Evolutionary conservation across 176 grass and related monocot species (phyloP).

Genomic region (Dactylis glomerata): DNA sequence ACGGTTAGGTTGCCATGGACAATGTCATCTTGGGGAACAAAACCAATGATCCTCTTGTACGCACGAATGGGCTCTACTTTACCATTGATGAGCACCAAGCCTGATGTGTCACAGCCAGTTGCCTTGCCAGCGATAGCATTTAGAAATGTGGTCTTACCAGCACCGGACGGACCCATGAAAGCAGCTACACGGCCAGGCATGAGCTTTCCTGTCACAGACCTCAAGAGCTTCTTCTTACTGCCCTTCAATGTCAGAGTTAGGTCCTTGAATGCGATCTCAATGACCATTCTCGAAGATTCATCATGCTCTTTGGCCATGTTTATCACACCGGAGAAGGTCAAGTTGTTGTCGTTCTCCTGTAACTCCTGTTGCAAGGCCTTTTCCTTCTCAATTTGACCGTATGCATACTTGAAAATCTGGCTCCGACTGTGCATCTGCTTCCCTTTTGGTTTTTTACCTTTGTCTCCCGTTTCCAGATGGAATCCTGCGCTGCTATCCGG

Average conservation of each 20-base stretch:
- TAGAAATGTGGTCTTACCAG: conserved; percentile 93
- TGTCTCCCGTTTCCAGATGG: conserved; percentile 71
- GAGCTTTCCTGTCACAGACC: conserved; percentile 83
- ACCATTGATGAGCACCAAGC: conserved; percentile 81
- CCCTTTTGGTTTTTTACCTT: conserved; percentile 64
- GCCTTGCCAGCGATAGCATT: conserved; percentile 95
- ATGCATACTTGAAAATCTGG: conserved; percentile 97
- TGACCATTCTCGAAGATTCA: conserved; percentile 43
- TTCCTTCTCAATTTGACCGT: conserved; percentile 97
- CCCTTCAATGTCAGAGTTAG: conserved; percentile 78
- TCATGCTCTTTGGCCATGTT: conserved; percentile 84
- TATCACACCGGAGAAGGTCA: conserved; percentile 91
- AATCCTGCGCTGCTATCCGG: conserved; percentile 59
- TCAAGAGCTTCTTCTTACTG: conserved; percentile 79
- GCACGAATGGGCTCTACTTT: conserved; percentile 87
- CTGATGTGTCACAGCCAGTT: conserved; percentile 76
- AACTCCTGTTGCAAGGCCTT: conserved; percentile 85
- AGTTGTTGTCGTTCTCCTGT: conserved; percentile 55
- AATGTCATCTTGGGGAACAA: conserved; percentile 96
- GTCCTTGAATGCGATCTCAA: conserved; percentile 89
- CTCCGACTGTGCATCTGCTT: conserved; percentile 79
- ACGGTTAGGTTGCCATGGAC: conserved; percentile 97
- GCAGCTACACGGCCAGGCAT: conserved; percentile 81
- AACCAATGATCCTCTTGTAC: conserved; percentile 94
- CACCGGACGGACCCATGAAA: conserved; percentile 94